Evolutionary conservation across 192 early-diverging fungal genomes (phyloP), one percentile per base, ranked within the genome.

Genomic region (Diversispora epigaea): DNA sequence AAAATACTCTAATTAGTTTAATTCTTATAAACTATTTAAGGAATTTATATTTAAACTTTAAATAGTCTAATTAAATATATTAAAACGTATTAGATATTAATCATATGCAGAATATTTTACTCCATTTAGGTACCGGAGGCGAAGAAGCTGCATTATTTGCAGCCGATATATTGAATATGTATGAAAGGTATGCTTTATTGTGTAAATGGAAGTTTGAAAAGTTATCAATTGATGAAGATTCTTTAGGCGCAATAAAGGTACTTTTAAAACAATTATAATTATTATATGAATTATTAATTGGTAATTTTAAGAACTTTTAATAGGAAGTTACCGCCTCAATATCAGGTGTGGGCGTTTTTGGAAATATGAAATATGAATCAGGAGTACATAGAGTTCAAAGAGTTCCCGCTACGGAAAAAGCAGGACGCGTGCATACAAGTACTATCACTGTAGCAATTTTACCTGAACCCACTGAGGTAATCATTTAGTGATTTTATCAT

Each of bases 311-410:
- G 11, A 17, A 15, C 40, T 10, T 52, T 55, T 49, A 15, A 10
- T 65, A 90, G 81, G 93, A 90, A 68, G 87, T 84, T 3, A 85
- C 88, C 3, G 85, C 88, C 39, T 85, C 86, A 63, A 86, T 94
- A 40, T 80, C 88, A 2, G 93, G 93, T 40, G 79, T 81, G 45
- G 85, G 84, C 57, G 93, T 92, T 57, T 93, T 94, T 79, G 89
- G 92, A 44, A 77, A 83, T 43, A 79, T 94, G 62, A 91, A 89
- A 84, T 93, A 89, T 76, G 93, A 94, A 82, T 89, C 92, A 2
- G 93, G 93, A 12, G 91, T 92, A 17, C 93, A 94, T 55, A 80
- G 93, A n/a, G 93, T 93, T 4, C 93, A 94, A 78, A 84, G 92
- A 7, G 89, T 94, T 12, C 93, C 93, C 6, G 87, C 85, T 6